phyloP scores from a whole-genome alignment of 2,329 filamentous ascomycete genomes.

The Fusarium kyushuense region DNA sequence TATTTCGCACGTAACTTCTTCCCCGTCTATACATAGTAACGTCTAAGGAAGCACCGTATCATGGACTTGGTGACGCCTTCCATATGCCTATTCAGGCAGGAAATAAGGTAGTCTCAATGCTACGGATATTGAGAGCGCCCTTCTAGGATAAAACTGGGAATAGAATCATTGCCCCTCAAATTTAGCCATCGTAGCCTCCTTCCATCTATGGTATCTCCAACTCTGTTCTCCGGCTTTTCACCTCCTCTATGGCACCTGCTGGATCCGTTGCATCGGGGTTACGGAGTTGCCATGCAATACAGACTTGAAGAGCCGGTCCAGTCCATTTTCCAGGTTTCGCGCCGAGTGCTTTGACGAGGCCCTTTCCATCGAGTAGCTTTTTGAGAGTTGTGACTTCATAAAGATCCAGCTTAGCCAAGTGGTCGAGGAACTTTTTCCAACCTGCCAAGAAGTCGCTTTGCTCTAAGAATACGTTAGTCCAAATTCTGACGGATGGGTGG shows the following conservation, averaged over 20 bases:
- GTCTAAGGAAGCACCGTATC: background rate
- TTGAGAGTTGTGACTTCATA: slow-evolving; percentile 70
- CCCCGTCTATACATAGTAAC: background rate
- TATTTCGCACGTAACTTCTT: background rate
- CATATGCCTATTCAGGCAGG: background rate
- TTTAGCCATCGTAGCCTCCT: no score
- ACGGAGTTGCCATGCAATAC: slow-evolving; percentile 88
- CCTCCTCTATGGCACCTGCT: slow-evolving; percentile 69
- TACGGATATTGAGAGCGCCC: background rate
- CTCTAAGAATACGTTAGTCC: slow-evolving; percentile 50
- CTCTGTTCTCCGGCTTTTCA: slow-evolving; percentile 64
- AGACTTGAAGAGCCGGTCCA: slow-evolving; percentile 79
- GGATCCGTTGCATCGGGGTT: slow-evolving; percentile 76
- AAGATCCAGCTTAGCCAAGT: slow-evolving; percentile 66
- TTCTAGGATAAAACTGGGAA: background rate
- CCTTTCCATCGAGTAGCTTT: slow-evolving; percentile 78
- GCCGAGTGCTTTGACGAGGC: slow-evolving; percentile 75
- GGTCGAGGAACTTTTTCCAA: slow-evolving; percentile 69
- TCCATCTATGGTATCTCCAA: slow-evolving; percentile 55
- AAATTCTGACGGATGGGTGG: slow-evolving; percentile 35
- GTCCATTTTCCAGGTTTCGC: slow-evolving; percentile 87
- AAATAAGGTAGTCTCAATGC: background rate
- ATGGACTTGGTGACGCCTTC: background rate
- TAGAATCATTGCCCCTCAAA: no score
- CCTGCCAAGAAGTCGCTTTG: slow-evolving; percentile 59